phyloP scores from a whole-genome alignment of 2,329 filamentous ascomycete species.

The Penicillium concentricum region DNA sequence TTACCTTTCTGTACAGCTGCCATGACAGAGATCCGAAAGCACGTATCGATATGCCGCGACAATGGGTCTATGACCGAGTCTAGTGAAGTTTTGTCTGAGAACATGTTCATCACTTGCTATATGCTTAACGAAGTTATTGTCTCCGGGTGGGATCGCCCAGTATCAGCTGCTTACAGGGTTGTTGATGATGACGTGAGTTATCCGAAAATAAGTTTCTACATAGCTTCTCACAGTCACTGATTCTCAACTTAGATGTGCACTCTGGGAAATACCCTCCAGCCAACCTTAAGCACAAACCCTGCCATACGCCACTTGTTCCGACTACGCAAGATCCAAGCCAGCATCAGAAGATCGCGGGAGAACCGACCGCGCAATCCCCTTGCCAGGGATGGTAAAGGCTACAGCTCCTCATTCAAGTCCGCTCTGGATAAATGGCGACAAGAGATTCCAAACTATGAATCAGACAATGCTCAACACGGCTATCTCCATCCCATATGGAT shows the following conservation, averaged over 20 bases:
- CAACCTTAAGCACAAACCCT: constrained; percentile 18
- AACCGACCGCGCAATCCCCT: constrained; percentile 9
- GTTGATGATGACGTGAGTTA: constrained; percentile 28
- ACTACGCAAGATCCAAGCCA: constrained; percentile 28
- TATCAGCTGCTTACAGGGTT: constrained; percentile 24
- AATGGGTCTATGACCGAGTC: constrained; percentile 9
- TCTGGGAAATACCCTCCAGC: constrained; percentile 24
- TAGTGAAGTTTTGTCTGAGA: constrained; percentile 21
- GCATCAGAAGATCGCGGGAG: constrained; percentile 24
- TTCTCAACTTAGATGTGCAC: constrained; percentile 18
- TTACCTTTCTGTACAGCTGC: constrained; percentile 29
- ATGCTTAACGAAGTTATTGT: constrained; percentile 31
- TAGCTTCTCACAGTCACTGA: neutral
- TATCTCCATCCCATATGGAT: constrained; percentile 30
- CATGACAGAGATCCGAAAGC: constrained; percentile 25
- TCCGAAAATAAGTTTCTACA: neutral
- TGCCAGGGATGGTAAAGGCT: constrained; percentile 5
- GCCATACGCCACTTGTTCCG: constrained; percentile 27
- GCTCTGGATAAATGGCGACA: constrained; percentile 28
- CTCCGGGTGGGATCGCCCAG: constrained; percentile 29
- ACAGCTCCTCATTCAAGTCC: constrained; percentile 22
- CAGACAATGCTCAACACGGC: constrained; percentile 21
- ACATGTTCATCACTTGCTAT: constrained; percentile 30
- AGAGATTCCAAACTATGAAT: constrained; percentile 29
- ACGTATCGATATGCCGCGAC: constrained; percentile 11